Percentiles rank a stretch among this genome's conserved stretches.
phyloP scores from a whole-genome alignment of 108 stramenopile species.

The Pseudonitzschia pungens region DNA sequence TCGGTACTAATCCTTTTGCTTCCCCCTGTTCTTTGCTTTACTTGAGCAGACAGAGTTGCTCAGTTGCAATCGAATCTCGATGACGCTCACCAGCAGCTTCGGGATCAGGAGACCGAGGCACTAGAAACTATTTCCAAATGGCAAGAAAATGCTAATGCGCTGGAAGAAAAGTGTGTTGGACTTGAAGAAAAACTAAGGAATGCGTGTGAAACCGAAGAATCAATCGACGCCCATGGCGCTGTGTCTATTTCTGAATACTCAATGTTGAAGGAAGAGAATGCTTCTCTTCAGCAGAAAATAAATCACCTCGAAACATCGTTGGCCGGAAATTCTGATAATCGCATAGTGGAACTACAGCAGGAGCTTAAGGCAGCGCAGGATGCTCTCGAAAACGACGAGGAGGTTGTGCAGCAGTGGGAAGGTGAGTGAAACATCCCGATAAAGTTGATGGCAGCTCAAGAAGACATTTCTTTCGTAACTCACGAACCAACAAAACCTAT shows the following conservation, averaged over 20 bases:
- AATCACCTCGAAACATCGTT: background rate
- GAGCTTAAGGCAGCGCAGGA: slow-evolving; percentile 17
- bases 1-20: background rate
- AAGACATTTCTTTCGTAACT: too few relatives aligned
- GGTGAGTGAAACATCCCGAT: slow-evolving; percentile 12
- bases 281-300: background rate
- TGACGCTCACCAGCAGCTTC: slow-evolving; percentile 26
- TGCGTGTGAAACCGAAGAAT: background rate
- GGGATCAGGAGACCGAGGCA: slow-evolving; percentile 20
- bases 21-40: slow-evolving; percentile 14
- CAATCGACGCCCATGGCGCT: background rate
- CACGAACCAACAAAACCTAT: background rate
- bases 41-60: slow-evolving; percentile 27
- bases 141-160: background rate
- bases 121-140: background rate
- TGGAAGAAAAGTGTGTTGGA: slow-evolving; percentile 1
- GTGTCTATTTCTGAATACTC: background rate
- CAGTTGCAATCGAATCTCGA: slow-evolving; percentile 30
- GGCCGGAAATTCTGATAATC: background rate
- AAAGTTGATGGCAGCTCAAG: too few relatives aligned
- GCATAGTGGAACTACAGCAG: background rate
- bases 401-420: slow-evolving; percentile 31
- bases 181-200: slow-evolving; percentile 12
- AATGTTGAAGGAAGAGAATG: background rate
- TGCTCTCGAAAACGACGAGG: slow-evolving; percentile 18